Percentiles rank a stretch among this genome's conserved stretches.
phyloP scores from a whole-genome alignment of 176 grass and related monocot species.

The Rhynchospora breviuscula region DNA sequence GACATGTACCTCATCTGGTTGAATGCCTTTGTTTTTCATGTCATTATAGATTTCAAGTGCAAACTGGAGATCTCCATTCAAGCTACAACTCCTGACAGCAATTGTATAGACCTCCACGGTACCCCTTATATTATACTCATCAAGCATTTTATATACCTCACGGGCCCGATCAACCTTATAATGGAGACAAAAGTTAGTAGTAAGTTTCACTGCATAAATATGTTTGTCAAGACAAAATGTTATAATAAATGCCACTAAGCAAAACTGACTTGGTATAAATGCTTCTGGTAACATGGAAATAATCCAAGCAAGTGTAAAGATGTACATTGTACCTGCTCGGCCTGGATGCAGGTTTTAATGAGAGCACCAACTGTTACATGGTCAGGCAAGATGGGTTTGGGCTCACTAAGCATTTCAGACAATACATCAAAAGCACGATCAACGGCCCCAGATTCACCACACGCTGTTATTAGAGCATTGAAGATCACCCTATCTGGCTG shows the following conservation, averaged over 20 bases:
- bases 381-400: constrained; percentile 72
- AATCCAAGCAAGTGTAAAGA: not conserved
- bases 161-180: constrained; percentile 61
- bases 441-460: constrained; percentile 91
- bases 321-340: constrained; percentile 50
- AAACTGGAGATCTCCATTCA: constrained; percentile 80
- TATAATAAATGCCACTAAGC: not conserved
- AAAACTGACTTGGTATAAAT: not conserved
- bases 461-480: constrained; percentile 98
- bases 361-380: constrained; percentile 93
- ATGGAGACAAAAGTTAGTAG: not conserved
- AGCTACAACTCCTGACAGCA: constrained; percentile 87
- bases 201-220: not conserved
- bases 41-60: constrained; percentile 92
- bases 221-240: not conserved
- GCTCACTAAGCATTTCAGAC: constrained; percentile 75
- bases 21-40: constrained; percentile 85
- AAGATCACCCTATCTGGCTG: constrained; percentile 98
- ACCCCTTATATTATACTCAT: constrained; percentile 79
- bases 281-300: not conserved
- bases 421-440: constrained; percentile 99
- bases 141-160: constrained; percentile 95
- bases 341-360: constrained; percentile 88
- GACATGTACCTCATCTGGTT: constrained; percentile 82
- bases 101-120: constrained; percentile 95